Evolutionary conservation across 2,329 filamentous ascomycete genomes (phyloP).

Genomic region (Sarocladium strictum): DNA sequence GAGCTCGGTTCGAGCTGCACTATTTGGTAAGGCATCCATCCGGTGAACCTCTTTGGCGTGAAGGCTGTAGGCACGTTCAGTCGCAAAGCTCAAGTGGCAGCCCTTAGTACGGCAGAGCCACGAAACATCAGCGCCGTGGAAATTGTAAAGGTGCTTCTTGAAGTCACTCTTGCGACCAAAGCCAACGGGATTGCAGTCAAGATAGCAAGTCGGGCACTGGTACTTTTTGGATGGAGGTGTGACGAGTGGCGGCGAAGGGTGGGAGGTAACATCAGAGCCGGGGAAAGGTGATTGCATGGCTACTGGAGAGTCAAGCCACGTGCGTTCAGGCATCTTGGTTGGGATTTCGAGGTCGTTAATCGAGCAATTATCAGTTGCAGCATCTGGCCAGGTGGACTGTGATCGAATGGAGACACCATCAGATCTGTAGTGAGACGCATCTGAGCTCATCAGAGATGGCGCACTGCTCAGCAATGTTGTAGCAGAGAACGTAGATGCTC

Average conservation of each 20-base stretch:
- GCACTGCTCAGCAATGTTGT: slow-evolving; percentile 9
- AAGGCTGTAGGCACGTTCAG: slow-evolving; percentile 37
- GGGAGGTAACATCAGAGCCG: slow-evolving; percentile 25
- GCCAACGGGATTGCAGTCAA: slow-evolving; percentile 38
- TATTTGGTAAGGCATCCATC: slow-evolving; percentile 34
- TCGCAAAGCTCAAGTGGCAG: slow-evolving; percentile 37
- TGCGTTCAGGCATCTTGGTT: slow-evolving; percentile 24
- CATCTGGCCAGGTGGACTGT: slow-evolving; percentile 12
- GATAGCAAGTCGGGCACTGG: slow-evolving; percentile 39
- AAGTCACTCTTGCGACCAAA: slow-evolving; percentile 42
- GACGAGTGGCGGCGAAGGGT: slow-evolving; percentile 30
- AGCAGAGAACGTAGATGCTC: slow-evolving; percentile 7
- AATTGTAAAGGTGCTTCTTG: slow-evolving; percentile 43
- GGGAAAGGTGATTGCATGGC: slow-evolving; percentile 29
- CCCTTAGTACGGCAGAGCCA: slow-evolving; percentile 37
- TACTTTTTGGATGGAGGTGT: slow-evolving; percentile 35
- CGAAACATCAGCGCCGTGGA: slow-evolving; percentile 35
- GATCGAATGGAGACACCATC: slow-evolving; percentile 9
- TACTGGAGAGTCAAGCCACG: slow-evolving; percentile 35
- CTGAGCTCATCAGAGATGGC: slow-evolving; percentile 9
- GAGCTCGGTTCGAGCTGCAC: slow-evolving; percentile 33
- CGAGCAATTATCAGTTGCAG: slow-evolving; percentile 10
- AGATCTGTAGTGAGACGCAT: slow-evolving; percentile 9
- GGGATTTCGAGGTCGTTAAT: slow-evolving; percentile 6
- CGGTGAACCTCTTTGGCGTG: slow-evolving; percentile 38